A percentile compares a stretch with the other conserved stretches of the same genome.
phyloP scores from a whole-genome alignment of 2,329 filamentous ascomycete species.

The Scedosporium aurantiacum region DNA sequence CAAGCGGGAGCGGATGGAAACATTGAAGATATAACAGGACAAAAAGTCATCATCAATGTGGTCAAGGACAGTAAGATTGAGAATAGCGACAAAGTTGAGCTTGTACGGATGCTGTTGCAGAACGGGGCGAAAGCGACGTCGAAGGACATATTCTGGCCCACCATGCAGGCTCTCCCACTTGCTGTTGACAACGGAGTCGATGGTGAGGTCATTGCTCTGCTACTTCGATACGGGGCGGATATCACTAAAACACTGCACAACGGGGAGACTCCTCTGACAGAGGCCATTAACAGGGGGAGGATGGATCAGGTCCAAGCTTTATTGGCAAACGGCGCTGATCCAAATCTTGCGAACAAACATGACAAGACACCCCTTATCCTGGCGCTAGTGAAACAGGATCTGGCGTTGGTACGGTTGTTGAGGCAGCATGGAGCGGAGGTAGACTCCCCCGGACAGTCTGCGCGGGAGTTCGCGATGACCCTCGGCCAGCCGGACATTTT shows the following conservation, averaged over 20 bases:
- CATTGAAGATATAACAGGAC: slow-evolving; percentile 19
- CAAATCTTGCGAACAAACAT: slow-evolving; percentile 19
- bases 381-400: slow-evolving; percentile 18
- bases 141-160: slow-evolving; percentile 13
- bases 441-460: slow-evolving; percentile 4
- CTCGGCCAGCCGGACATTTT: too few relatives aligned
- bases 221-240: background rate
- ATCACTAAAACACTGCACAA: slow-evolving; percentile 17
- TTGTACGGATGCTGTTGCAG: slow-evolving; percentile 20
- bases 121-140: slow-evolving; percentile 21
- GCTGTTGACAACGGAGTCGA: background rate
- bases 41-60: slow-evolving; percentile 20
- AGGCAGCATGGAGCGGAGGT: slow-evolving; percentile 17
- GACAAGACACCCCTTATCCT: slow-evolving; percentile 21
- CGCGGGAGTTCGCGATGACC: too few relatives aligned
- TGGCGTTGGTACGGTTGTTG: slow-evolving; percentile 18
- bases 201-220: too few relatives aligned
- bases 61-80: slow-evolving; percentile 8
- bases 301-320: slow-evolving; percentile 16
- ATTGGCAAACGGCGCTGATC: slow-evolving; percentile 21
- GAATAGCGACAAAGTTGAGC: slow-evolving; percentile 6
- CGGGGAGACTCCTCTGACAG: slow-evolving; percentile 16
- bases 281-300: slow-evolving; percentile 17
- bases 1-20: slow-evolving; percentile 22
- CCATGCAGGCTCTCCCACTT: background rate